Evolutionary conservation across 2,329 filamentous ascomycete genomes (phyloP), one percentile per base, ranked within the genome.

Genomic region (Clonostachys rhizophaga): DNA sequence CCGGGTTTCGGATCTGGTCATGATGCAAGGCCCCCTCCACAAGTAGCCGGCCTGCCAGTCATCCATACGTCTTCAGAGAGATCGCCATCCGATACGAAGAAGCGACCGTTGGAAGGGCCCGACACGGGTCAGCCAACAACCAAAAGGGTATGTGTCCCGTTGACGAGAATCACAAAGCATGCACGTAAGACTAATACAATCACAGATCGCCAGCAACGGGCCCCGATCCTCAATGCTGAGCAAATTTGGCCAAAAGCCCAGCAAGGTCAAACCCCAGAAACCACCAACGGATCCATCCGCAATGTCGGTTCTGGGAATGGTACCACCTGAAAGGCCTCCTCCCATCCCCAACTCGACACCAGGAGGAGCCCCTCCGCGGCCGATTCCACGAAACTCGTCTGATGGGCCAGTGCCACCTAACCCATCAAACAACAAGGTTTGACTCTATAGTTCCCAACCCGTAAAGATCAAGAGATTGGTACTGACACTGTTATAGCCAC

Each of bases 271-370:
- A 47, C 46, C 42, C 11, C 40, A 40, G 36, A 47, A 55, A 37
- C 55, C 55, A 9, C 64, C 66, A n/a, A 63, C 60, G 30, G 76
- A 79, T 46, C 75, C 75, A 3, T 75, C 75, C 3, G 76, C 75
- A 16, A 75, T 78, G 72, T 69, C 74, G 47, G 70, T 74, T 17
- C 62, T 79, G 42, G 75, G 75, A 7, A 58, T 79, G 52, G 64
- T 58, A 11, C 73, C 74, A 18, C 74, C 73, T 7, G 65, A 70
- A 49, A 63, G 72, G 36, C 68, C 69, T 41, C 65, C 67, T 4
- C 56, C 67, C 30, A 54, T 52, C 14, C 48, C 58, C 11, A 50
- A 52, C 14, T 35, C 49, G 6, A 52, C 47, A 18, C 43, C 50
- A 37, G 36, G 39, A 17, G 49, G 9, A 30, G 24, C 24, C 24